Percentiles rank a stretch among this genome's conserved stretches.
Evolutionary conservation across 768 basidiomycete genomes (phyloP).

Genomic region (Mrakia blollopis): DNA sequence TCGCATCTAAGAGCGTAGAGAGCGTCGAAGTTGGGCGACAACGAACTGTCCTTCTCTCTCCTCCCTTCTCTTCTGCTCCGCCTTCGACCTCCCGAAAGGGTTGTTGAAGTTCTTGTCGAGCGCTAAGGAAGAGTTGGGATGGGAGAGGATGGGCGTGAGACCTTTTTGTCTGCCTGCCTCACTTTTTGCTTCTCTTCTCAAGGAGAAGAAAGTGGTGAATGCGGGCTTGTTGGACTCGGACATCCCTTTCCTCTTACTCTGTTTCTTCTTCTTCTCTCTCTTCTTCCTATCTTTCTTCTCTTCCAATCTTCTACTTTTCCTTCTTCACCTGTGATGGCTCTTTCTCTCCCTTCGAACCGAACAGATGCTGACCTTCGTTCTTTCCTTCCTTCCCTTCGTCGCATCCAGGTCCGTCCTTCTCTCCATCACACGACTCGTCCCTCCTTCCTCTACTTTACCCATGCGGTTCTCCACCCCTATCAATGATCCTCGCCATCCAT

Average conservation of each 20-base stretch:
- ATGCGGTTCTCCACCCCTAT: background rate
- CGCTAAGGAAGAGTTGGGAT: background rate
- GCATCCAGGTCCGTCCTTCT: background rate
- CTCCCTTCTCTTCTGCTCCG: too few relatives aligned
- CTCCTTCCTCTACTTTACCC: background rate
- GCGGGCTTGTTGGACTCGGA: background rate
- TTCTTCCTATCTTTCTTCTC: too few relatives aligned
- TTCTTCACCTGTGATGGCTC: too few relatives aligned
- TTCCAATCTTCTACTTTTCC: too few relatives aligned
- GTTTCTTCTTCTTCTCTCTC: too few relatives aligned
- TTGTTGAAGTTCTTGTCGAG: background rate
- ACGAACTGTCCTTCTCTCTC: background rate
- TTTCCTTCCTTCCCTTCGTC: background rate
- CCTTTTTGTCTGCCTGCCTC: constrained; percentile 6
- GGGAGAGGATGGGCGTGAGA: background rate
- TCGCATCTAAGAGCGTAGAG: background rate
- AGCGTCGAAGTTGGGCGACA: background rate
- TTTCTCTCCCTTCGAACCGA: too few relatives aligned
- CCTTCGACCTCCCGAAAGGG: background rate
- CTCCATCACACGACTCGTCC: background rate
- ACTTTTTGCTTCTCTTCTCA: too few relatives aligned
- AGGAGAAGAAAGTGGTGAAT: background rate
- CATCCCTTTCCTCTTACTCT: background rate
- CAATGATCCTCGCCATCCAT: background rate
- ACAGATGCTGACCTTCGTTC: background rate